phyloP scores from a whole-genome alignment of 2,329 filamentous ascomycete species.

The Xylaria sp. region DNA sequence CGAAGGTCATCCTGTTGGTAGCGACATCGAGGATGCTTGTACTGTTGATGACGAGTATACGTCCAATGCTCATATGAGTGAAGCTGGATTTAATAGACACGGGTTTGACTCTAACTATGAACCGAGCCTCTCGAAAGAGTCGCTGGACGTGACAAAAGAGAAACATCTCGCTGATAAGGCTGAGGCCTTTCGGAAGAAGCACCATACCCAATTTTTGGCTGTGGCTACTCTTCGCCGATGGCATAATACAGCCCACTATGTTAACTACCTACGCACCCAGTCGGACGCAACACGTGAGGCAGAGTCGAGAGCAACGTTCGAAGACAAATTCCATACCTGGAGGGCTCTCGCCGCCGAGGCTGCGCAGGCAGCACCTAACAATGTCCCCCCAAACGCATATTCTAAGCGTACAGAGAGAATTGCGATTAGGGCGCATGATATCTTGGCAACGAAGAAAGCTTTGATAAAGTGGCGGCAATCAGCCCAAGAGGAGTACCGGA shows the following conservation, averaged over 20 bases:
- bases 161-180: slow-evolving; percentile 39
- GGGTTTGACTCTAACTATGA: slow-evolving; percentile 1
- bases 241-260: slow-evolving; percentile 43
- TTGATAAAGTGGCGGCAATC: slow-evolving; percentile 43
- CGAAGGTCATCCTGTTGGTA: background rate
- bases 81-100: slow-evolving; percentile 16
- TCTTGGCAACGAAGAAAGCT: slow-evolving; percentile 41
- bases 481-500: slow-evolving; percentile 36
- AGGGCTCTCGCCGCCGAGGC: slow-evolving; percentile 42
- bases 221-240: slow-evolving; percentile 44
- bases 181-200: slow-evolving; percentile 43
- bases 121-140: slow-evolving; percentile 8
- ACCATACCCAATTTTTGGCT: slow-evolving; percentile 43
- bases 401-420: slow-evolving; percentile 48
- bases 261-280: slow-evolving; percentile 39
- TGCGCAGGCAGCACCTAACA: slow-evolving; percentile 36
- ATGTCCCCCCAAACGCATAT: slow-evolving; percentile 44
- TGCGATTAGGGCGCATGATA: slow-evolving; percentile 45
- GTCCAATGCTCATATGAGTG: slow-evolving; percentile 6
- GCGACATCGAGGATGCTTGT: slow-evolving; percentile 36
- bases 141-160: slow-evolving; percentile 23
- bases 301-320: slow-evolving; percentile 40
- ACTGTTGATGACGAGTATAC: slow-evolving; percentile 37
- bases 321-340: slow-evolving; percentile 44
- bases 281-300: slow-evolving; percentile 42